Evolutionary conservation across 2,329 filamentous ascomycete species (phyloP).

Genomic region (Helotiales sp.): DNA sequence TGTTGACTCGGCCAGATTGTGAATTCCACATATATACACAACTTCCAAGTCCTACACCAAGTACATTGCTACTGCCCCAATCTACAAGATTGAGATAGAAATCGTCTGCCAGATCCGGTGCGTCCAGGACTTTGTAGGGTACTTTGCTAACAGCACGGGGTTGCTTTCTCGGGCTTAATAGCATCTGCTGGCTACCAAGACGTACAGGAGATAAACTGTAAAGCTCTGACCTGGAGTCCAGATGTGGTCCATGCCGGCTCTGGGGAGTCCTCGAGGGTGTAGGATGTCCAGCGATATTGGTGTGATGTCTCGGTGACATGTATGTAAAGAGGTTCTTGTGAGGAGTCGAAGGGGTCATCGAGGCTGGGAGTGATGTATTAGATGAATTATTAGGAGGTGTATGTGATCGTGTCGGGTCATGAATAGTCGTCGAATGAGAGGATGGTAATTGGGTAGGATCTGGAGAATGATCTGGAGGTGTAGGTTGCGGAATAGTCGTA

Average conservation of each 20-base stretch:
- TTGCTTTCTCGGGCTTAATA: constrained; percentile 86
- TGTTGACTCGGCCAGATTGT: constrained; percentile 86
- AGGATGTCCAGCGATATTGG: constrained; percentile 75
- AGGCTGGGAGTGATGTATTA: constrained; percentile 68
- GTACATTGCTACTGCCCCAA: constrained; percentile 93
- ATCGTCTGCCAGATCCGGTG: constrained; percentile 93
- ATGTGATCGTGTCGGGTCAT: constrained; percentile 73
- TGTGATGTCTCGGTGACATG: constrained; percentile 73
- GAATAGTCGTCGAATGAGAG: constrained; percentile 59
- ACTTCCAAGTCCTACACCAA: constrained; percentile 89
- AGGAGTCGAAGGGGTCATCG: constrained; percentile 88
- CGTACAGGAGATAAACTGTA: constrained; percentile 96
- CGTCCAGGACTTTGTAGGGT: constrained; percentile 96
- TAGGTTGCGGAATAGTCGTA: constrained; percentile 80
- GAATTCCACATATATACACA: constrained; percentile 99
- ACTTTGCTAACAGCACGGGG: constrained; percentile 93
- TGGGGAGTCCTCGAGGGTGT: constrained; percentile 90
- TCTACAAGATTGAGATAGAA: constrained; percentile 98
- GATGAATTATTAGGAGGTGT: constrained; percentile 76
- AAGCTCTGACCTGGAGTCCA: constrained; percentile 88
- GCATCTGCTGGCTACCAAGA: constrained; percentile 89
- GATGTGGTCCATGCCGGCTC: constrained; percentile 83
- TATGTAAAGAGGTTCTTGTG: constrained; percentile 98
- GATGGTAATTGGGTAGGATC: constrained; percentile 58
- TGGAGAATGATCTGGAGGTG: constrained; percentile 66